phyloP scores from a whole-genome alignment of 805 yeast species.

The Babjeviella inositovora region DNA sequence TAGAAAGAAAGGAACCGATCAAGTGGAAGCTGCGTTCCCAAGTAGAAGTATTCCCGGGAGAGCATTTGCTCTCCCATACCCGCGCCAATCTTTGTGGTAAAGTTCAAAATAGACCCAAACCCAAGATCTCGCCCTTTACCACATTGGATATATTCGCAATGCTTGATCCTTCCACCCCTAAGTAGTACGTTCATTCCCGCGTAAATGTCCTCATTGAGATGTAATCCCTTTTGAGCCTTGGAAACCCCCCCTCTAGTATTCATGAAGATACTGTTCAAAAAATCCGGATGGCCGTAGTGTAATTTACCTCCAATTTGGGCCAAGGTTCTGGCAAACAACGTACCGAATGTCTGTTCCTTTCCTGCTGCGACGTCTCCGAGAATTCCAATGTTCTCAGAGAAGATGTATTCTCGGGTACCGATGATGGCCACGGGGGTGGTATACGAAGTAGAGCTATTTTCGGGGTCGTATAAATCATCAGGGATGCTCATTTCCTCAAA shows the following conservation, averaged over 20 bases:
- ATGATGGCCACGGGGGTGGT: conserved; percentile 62
- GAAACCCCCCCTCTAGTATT: conserved; percentile 80
- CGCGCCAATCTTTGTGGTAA: conserved; percentile 75
- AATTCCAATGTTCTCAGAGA: conserved; percentile 70
- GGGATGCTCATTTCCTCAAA: conserved; percentile 38
- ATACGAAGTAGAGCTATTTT: conserved; percentile 28
- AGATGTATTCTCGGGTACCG: conserved; percentile 74
- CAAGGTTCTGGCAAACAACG: conserved; percentile 67
- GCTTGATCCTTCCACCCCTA: conserved; percentile 75
- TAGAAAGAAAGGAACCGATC: conserved; percentile 70
- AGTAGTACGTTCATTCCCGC: conserved; percentile 73
- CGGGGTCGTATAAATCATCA: conserved; percentile 8
- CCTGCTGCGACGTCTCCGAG: conserved; percentile 83
- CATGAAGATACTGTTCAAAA: conserved; percentile 61
- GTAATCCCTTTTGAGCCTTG: conserved; percentile 71
- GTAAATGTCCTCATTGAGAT: conserved; percentile 72
- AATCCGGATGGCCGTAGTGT: conserved; percentile 83
- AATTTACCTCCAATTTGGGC: conserved; percentile 74
- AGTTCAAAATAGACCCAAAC: conserved; percentile 67
- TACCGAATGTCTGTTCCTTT: conserved; percentile 79
- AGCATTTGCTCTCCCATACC: conserved; percentile 87
- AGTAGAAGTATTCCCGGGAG: conserved; percentile 66
- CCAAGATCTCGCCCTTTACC: conserved; percentile 83
- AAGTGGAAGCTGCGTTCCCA: conserved; percentile 62
- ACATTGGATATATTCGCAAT: conserved; percentile 72